Evolutionary conservation across 345 rosid genomes (phyloP).

Genomic region (Camelina sativa): DNA sequence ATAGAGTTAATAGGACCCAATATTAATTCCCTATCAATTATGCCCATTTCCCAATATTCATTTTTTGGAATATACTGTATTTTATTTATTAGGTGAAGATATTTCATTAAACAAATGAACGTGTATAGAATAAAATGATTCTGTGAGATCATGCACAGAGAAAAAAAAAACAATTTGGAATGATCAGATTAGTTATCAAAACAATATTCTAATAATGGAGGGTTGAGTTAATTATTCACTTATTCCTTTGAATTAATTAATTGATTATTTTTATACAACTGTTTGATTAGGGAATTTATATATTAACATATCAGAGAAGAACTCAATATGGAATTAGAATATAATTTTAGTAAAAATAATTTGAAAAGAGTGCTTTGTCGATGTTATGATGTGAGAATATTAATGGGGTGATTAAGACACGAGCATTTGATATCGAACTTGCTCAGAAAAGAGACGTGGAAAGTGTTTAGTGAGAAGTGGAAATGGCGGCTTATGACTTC

Average conservation of each 20-base stretch:
- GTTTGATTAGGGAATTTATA: neutral
- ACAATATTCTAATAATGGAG: constrained; percentile 2
- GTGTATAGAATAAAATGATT: constrained; percentile 9
- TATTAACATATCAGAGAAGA: constrained; percentile 10
- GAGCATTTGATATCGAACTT: constrained; percentile 37
- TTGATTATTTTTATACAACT: neutral
- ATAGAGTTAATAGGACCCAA: constrained; percentile 5
- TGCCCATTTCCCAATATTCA: constrained; percentile 4
- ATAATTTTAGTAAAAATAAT: neutral
- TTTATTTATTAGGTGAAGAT: neutral
- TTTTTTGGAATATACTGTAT: neutral
- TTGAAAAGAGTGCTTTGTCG: constrained; percentile 18
- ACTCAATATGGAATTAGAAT: constrained; percentile 25
- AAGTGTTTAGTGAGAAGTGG: constrained; percentile 41
- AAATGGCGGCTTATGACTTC: constrained; percentile 42
- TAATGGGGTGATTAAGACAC: constrained; percentile 42
- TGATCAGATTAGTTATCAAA: neutral
- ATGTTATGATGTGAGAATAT: constrained; percentile 36
- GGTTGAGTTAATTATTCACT: neutral
- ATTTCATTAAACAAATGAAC: constrained; percentile 11
- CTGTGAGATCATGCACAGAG: constrained; percentile 1
- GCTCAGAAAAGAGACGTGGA: constrained; percentile 34
- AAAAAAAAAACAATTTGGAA: neutral
- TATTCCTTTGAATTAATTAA: neutral
- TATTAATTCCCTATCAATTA: neutral